Evolutionary conservation across 1,139 yeast genomes (phyloP).

Genomic region (Taiozyma onychis): DNA sequence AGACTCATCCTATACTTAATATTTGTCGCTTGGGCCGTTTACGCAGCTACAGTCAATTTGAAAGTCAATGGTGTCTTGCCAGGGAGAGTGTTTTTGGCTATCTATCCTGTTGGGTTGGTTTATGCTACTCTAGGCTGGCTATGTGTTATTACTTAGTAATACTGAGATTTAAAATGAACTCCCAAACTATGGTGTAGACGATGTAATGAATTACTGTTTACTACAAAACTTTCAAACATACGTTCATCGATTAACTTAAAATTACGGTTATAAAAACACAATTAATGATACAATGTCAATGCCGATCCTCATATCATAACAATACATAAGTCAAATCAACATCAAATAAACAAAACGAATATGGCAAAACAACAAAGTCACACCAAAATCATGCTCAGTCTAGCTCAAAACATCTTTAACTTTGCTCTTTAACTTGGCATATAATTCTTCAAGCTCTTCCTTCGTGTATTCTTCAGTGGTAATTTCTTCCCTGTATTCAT

Average conservation of each 20-base stretch:
- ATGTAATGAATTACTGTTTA: too few relatives aligned
- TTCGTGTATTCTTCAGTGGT: conserved; percentile 5
- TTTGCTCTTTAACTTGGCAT: not conserved
- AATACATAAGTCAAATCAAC: not conserved
- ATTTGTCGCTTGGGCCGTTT: conserved; percentile 67
- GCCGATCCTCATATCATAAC: not conserved
- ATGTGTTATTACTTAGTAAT: conserved; percentile 56
- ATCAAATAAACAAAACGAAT: not conserved
- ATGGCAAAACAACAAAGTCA: not conserved
- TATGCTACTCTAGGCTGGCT: conserved; percentile 75
- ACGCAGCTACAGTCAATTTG: conserved; percentile 60
- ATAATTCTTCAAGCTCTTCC: conserved; percentile 6
- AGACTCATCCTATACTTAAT: conserved; percentile 48
- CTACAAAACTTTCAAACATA: not conserved
- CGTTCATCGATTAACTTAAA: not conserved
- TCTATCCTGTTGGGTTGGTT: conserved; percentile 74
- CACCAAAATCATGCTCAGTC: not conserved
- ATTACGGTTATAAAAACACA: not conserved
- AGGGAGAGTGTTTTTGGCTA: conserved; percentile 65
- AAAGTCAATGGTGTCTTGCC: conserved; percentile 65
- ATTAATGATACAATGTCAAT: not conserved
- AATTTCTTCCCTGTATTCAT: conserved; percentile 9
- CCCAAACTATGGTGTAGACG: too few relatives aligned
- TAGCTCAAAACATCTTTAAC: not conserved
- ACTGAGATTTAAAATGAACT: not conserved